Base-by-base conservation (phyloP, 768 basidiomycete genomes). In the Tubosaeta brunneosetosa region DNA sequence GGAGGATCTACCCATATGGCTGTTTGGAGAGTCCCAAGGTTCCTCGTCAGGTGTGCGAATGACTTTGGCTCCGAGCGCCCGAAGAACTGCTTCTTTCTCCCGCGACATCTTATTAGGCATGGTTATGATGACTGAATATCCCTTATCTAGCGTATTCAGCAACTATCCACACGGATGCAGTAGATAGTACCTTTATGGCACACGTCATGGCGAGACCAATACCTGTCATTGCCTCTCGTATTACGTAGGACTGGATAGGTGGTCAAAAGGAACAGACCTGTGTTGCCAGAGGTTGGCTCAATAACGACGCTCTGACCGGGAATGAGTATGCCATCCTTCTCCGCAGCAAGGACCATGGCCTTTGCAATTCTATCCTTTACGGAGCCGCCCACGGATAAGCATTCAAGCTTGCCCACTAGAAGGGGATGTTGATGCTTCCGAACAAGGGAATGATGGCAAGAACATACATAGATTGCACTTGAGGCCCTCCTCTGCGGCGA, bases 351-450 rank as follows among this genome's bases (percentile, higher is more conserved):
- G 2, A 98, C 83, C 95, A 99, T 99, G 11, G 91, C 84, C 68
- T 92, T 94, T 26, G 94, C 94, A 49, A 98, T 95, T 53, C 94
- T 77, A 66, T 98, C 95, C 73, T 99, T 99, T 53, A 97, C 88
- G 3, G 89, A 93, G 3, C 95, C 95, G 10, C 95, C 97, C 2
- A 84, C 86, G 17, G 90, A 93, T 64, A 90, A 80, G 66, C 82
- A 97, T 62, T 99, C 95, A 14, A 89, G 77, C 70, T 97, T 97
- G 7, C 79, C 94, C 64, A 95, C 90, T 94, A n/a, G 32, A 31
- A 16, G 14, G 29, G 26, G 45, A 12, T 17, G 27, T 41, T 22
- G 12, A 27, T 32, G 19, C 3, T 36, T 34, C 16, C 22, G 37
- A 41, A 43, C 16, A 12, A 14, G 7, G 29, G 31, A 45, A 42